Evolutionary conservation across 1,139 yeast genomes (phyloP).

Genomic region (Casaregolazyma lundiana): DNA sequence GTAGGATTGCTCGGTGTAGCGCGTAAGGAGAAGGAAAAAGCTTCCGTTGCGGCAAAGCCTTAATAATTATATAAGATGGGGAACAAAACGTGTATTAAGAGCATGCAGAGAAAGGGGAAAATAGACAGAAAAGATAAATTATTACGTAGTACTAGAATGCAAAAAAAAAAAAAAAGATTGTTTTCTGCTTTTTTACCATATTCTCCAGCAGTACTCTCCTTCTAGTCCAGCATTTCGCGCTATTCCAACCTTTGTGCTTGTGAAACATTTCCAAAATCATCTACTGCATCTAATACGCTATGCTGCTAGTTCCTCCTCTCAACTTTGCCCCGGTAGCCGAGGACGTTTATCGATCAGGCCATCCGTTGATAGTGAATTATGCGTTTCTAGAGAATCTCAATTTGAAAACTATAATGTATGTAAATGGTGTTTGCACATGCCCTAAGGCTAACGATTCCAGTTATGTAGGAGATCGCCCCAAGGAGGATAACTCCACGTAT

Average conservation of each 20-base stretch:
- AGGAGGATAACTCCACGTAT: slow-evolving; percentile 56
- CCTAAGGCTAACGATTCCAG: slow-evolving; percentile 10
- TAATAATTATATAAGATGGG: background rate
- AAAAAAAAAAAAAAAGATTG: too few species aligned
- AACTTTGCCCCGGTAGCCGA: slow-evolving; percentile 87
- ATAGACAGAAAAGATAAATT: too few species aligned
- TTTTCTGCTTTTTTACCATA: too few species aligned
- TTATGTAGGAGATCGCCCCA: slow-evolving; percentile 59
- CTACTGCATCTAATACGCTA: background rate
- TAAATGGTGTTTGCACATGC: background rate
- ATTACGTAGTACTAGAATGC: too few species aligned
- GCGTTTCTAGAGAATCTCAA: slow-evolving; percentile 67
- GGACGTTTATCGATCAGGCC: slow-evolving; percentile 85
- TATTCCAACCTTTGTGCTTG: too few species aligned
- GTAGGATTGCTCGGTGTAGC: background rate
- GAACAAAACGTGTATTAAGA: too few species aligned
- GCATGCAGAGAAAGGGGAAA: too few species aligned
- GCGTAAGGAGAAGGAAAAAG: background rate
- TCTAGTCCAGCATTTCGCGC: too few species aligned
- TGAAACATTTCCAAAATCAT: too few species aligned
- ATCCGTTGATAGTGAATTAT: slow-evolving; percentile 83
- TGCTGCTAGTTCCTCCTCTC: slow-evolving; percentile 68
- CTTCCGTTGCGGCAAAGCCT: background rate
- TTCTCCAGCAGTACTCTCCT: too few species aligned
- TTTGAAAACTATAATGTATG: slow-evolving; percentile 71